Conservation (phyloP, 768 basidiomycete species). For the Mycena leptocephala region DNA sequence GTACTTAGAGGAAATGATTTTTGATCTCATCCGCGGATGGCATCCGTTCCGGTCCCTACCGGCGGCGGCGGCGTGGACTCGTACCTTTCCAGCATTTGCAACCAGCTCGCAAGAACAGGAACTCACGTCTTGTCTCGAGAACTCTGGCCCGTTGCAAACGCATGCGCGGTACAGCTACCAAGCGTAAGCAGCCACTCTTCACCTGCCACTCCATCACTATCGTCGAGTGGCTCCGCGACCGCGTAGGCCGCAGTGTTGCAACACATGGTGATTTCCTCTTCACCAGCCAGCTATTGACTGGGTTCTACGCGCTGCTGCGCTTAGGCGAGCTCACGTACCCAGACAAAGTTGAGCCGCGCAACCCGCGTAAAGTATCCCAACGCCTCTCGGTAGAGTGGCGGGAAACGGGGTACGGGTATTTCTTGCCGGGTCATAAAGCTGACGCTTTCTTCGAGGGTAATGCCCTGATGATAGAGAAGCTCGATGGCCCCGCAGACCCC, state of each 20-base stretch:
- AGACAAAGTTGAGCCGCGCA: conserved; percentile 32
- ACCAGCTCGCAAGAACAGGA: conserved; percentile 39
- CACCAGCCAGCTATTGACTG: conserved; percentile 41
- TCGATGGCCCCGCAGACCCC: conserved; percentile 27
- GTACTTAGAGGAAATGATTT: too few species aligned
- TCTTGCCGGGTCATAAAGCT: too few species aligned
- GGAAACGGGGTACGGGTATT: conserved; percentile 27
- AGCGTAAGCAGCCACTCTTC: conserved; percentile 46
- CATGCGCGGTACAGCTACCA: conserved; percentile 28
- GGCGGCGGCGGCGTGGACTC: too few species aligned
- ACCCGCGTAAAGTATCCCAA: too few species aligned
- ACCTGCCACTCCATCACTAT: conserved; percentile 27
- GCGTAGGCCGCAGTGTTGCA: neutral
- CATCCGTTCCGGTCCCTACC: too few species aligned
- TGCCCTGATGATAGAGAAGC: conserved; percentile 27
- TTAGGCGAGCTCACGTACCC: conserved; percentile 52
- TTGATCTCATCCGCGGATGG: too few species aligned
- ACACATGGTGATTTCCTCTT: conserved; percentile 46
- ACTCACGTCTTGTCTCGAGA: conserved; percentile 40
- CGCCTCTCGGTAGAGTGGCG: conserved; percentile 29
- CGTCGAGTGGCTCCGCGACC: neutral
- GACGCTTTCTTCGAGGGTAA: too few species aligned
- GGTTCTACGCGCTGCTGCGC: conserved; percentile 50
- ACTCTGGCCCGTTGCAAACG: too few species aligned
- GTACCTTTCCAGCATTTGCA: conserved; percentile 44